A percentile compares a stretch with the other conserved stretches of the same genome.
Evolutionary conservation across 352 stramenopile species (phyloP).

Genomic region (Thalassiosira ordinaria): DNA sequence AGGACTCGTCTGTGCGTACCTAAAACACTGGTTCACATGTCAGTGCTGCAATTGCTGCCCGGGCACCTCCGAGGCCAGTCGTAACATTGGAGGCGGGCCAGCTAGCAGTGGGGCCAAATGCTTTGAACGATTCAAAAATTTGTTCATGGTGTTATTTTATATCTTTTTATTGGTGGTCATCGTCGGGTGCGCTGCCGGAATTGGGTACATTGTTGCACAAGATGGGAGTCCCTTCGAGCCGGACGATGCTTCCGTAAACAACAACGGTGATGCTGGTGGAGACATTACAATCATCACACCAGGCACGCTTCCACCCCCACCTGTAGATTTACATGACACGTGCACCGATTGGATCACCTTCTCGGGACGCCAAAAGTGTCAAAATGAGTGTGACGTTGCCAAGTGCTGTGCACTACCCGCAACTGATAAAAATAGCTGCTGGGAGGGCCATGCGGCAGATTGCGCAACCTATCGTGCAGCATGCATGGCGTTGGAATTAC

Average conservation of each 20-base stretch:
- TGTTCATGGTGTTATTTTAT: conserved; percentile 22
- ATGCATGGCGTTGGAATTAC: conserved; percentile 56
- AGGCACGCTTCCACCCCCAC: conserved; percentile 32
- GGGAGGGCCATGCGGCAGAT: conserved; percentile 24
- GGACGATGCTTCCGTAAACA: not conserved
- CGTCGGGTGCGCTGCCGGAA: conserved; percentile 24
- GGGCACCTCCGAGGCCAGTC: not conserved
- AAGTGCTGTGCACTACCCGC: conserved; percentile 31
- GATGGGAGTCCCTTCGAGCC: conserved; percentile 40
- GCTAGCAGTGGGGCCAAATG: not conserved
- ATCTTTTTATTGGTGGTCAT: conserved; percentile 33
- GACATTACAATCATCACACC: not conserved
- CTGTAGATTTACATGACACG: conserved; percentile 28
- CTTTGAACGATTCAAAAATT: not conserved
- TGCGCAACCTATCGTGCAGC: conserved; percentile 44
- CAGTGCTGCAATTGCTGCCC: not conserved
- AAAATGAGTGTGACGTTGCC: conserved; percentile 22
- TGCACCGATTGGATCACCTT: conserved; percentile 51
- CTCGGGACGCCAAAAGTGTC: conserved; percentile 32
- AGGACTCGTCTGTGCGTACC: not conserved
- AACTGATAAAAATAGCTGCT: conserved; percentile 32
- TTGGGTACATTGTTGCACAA: conserved; percentile 51
- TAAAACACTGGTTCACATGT: not conserved
- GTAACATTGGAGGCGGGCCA: not conserved
- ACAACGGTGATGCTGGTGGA: not conserved